These are phyloP conservation scores for Gaertneriomyces sp. DNA, from an alignment of 192 early-diverging fungal species.

Conservation along the genomic window DNA sequence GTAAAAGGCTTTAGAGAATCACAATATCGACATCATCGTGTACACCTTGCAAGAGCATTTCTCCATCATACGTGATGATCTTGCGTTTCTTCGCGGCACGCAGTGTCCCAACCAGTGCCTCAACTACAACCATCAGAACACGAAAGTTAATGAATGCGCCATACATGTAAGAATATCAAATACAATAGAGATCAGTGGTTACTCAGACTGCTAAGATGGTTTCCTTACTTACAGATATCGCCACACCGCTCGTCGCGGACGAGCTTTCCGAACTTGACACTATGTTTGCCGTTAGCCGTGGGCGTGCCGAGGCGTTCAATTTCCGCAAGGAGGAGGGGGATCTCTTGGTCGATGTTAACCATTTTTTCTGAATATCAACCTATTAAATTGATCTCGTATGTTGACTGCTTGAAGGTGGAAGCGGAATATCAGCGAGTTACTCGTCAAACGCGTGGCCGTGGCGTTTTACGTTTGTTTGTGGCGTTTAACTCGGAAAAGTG, in stretches of 20 bases:
- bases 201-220: not conserved
- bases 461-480: no score
- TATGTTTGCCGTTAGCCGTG: constrained; percentile 25
- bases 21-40: constrained; percentile 42
- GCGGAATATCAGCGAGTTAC: no score
- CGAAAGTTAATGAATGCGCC: not conserved
- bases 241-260: constrained; percentile 48
- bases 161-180: not conserved
- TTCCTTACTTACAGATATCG: constrained; percentile 38
- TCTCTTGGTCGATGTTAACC: constrained; percentile 43
- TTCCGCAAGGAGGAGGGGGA: constrained; percentile 35
- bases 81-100: constrained; percentile 56
- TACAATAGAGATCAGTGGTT: not conserved
- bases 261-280: constrained; percentile 48
- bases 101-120: constrained; percentile 50
- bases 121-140: constrained; percentile 25
- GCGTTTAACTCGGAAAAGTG: no score
- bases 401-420: no score
- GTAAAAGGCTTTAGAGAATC: constrained; percentile 15
- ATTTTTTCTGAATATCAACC: not conserved
- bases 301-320: constrained; percentile 40
- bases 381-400: no score
- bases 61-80: constrained; percentile 36
- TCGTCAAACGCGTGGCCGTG: no score
- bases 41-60: constrained; percentile 38